Conservation (phyloP, 176 grass and related monocot species). For the Hsuehochloa calcarea region DNA sequence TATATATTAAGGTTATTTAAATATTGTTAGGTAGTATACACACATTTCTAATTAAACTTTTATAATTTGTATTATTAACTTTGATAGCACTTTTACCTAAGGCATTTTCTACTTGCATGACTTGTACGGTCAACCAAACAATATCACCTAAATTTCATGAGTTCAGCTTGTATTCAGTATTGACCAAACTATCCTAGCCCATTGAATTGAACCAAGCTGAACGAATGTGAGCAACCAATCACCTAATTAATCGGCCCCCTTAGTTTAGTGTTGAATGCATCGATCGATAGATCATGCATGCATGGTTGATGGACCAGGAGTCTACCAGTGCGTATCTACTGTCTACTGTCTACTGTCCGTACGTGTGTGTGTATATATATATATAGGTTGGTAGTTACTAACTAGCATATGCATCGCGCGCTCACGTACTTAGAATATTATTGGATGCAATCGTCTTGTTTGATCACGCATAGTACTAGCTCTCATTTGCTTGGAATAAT, state of each 20-base stretch:
- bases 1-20: too few relatives aligned
- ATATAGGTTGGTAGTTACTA: background rate
- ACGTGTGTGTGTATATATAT: too few relatives aligned
- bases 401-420: background rate
- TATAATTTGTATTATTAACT: background rate
- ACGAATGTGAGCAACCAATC: too few relatives aligned
- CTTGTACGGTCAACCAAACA: background rate
- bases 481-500: background rate
- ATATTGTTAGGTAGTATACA: background rate
- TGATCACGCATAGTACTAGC: background rate
- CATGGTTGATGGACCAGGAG: background rate
- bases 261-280: background rate
- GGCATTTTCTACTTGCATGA: background rate
- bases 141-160: background rate
- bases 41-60: background rate
- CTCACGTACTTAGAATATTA: background rate
- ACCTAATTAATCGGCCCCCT: too few relatives aligned
- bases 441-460: background rate
- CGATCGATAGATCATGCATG: background rate
- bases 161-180: background rate
- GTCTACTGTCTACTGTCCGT: background rate
- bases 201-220: too few relatives aligned
- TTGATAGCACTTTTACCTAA: background rate
- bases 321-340: background rate
- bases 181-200: too few relatives aligned